phyloP scores from a whole-genome alignment of 805 yeast species.

The Maudiozyma bulderi region DNA sequence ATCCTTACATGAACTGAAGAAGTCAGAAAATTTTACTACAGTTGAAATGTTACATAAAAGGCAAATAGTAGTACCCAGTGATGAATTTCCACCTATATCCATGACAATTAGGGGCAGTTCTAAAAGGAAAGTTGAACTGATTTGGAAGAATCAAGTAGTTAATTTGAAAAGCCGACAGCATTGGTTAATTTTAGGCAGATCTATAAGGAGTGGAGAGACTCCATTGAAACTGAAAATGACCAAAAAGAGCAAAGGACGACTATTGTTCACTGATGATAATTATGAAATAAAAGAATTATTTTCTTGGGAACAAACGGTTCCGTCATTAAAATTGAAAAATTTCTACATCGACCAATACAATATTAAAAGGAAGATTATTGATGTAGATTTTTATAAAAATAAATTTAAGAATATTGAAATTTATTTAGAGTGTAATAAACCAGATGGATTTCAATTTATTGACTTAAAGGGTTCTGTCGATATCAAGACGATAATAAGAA shows the following conservation, averaged over 20 bases:
- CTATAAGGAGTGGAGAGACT: conserved; percentile 5
- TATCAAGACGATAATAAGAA: conserved; percentile 5
- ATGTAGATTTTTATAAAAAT: conserved; percentile 13
- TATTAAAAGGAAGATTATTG: conserved; percentile 3
- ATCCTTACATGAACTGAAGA: conserved; percentile 7
- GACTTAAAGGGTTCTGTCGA: not conserved
- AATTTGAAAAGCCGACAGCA: conserved; percentile 17
- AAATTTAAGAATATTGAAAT: conserved; percentile 18
- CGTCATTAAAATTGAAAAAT: conserved; percentile 12
- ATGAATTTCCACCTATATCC: not conserved
- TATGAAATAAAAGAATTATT: conserved; percentile 13
- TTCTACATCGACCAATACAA: conserved; percentile 5
- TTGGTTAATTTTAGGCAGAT: conserved; percentile 22
- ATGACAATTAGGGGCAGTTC: not conserved
- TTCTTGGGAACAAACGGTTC: conserved; percentile 18
- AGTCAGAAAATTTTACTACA: conserved; percentile 13
- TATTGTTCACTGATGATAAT: too few species aligned
- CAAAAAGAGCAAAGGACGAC: too few species aligned
- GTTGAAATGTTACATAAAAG: conserved; percentile 7
- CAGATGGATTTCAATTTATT: conserved; percentile 15
- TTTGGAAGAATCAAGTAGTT: conserved; percentile 13
- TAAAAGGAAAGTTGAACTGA: conserved; percentile 1
- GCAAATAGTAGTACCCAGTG: conserved; percentile 5
- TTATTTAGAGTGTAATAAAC: conserved; percentile 10
- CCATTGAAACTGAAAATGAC: conserved; percentile 9